phyloP scores from a whole-genome alignment of 176 grass and related monocot genomes.

The sorghum (Sorghum bicolor) region Sorghum_bicolor_NCBIv3 NC_012878.2:58202501-58203000 shows the following conservation, averaged over 20 bases:
- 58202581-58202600: neutral
- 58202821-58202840: constrained; percentile 43
- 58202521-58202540: constrained; percentile 2
- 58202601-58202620: neutral
- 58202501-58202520: constrained; percentile 34
- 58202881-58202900: neutral
- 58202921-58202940: neutral
- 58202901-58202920: neutral
- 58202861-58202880: constrained; percentile 79
- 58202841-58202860: constrained; percentile 47
- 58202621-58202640: neutral
- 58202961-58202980: constrained; percentile 11
- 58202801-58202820: constrained; percentile 22
- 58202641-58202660: neutral
- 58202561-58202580: constrained; percentile 44
- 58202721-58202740: constrained; percentile 52
- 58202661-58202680: neutral
- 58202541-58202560: constrained; percentile 10
- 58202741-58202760: constrained; percentile 65
- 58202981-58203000: constrained; percentile 3
- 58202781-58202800: constrained; percentile 21
- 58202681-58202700: neutral
- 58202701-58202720: constrained; percentile 51
- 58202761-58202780: constrained; percentile 31
- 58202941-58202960: neutral